Base-by-base conservation (phyloP, 1,139 yeast genomes). In the Wickerhamiella pararugosa region DNA sequence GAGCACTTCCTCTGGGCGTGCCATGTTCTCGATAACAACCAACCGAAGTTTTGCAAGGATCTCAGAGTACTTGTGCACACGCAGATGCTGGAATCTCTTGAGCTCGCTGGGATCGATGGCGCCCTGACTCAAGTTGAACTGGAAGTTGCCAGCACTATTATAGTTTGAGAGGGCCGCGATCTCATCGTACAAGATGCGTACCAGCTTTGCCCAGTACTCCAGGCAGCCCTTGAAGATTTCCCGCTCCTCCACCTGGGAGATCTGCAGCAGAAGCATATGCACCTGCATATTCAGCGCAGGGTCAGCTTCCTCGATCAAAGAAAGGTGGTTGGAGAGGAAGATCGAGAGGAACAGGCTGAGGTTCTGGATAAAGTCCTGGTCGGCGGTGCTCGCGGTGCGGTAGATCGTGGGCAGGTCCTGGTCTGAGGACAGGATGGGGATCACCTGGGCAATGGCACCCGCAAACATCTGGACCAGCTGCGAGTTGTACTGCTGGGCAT, bases 11-110 rank as follows among this genome's bases (percentile, higher is more conserved):
- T 90, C 98, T 1, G 99, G 99, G 60, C 94, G 78, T 1, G 84
- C 98, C 98, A 90, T 92, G 57, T 83, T 82, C 62, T 87, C 97
- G 55, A 90, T 90, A 59, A 90, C 80, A 15, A 92, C 94, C 49
- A 81, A 69, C 63, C 98, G 76, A 53, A 92, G 70, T 57, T 76
- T 79, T 4, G 94, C 78, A 53, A 92, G 71, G 32, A 90, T 69
- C 32, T 73, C 73, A 11, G 76, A 68, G 58, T 90, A 90, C 46
- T 73, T 74, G 62, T 90, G 94, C 61, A 81, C 86, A 62, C 97
- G 78, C 47, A 87, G 70, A 4, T 32, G 35, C 6, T 93, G 87
- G 60, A 73, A 76, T 55, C 76, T 75, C 26, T 78, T 76, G 53
- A 87, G 69, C 30, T 79, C 42, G 81, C 81, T 25, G 68, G 65